These are phyloP conservation scores for Trametes cinnabarina DNA, from an alignment of 768 basidiomycete species.

Conservation along the genomic window DNA sequence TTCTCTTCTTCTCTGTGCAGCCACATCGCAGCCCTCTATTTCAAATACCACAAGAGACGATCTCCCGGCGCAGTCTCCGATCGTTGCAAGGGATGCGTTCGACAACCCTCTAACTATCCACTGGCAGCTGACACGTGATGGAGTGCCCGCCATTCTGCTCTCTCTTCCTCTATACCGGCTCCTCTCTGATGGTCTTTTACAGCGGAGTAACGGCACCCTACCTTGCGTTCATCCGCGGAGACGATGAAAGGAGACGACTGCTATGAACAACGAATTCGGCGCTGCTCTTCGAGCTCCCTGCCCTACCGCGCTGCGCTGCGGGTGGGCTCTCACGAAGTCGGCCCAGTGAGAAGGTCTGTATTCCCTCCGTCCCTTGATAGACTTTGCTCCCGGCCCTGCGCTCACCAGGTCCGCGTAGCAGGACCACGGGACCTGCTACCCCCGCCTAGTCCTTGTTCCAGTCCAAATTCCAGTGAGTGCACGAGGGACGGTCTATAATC, in stretches of 20 bases:
- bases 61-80: background rate
- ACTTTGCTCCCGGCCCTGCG: slow-evolving; percentile 14
- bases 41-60: slow-evolving; percentile 3
- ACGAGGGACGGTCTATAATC: background rate
- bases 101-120: slow-evolving; percentile 3
- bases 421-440: slow-evolving; percentile 7
- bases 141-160: background rate
- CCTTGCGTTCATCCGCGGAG: too few relatives aligned
- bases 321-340: slow-evolving; percentile 3
- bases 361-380: slow-evolving; percentile 11
- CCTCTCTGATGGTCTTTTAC: background rate
- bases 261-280: too few relatives aligned
- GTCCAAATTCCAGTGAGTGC: background rate
- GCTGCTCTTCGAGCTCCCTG: too few relatives aligned
- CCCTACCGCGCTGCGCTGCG: background rate
- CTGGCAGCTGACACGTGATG: slow-evolving; percentile 8
- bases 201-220: background rate
- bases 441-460: background rate
- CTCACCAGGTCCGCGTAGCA: background rate
- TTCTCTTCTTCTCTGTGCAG: background rate
- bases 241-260: too few relatives aligned
- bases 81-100: slow-evolving; percentile 3
- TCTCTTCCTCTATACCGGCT: background rate
- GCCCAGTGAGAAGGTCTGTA: slow-evolving; percentile 9
- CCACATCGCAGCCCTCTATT: slow-evolving; percentile 1